Percentiles rank a stretch among this genome's conserved stretches.
These are phyloP conservation scores for Monascus purpureus DNA, from an alignment of 495 filamentous ascomycete genomes.

Conservation along the genomic window DNA sequence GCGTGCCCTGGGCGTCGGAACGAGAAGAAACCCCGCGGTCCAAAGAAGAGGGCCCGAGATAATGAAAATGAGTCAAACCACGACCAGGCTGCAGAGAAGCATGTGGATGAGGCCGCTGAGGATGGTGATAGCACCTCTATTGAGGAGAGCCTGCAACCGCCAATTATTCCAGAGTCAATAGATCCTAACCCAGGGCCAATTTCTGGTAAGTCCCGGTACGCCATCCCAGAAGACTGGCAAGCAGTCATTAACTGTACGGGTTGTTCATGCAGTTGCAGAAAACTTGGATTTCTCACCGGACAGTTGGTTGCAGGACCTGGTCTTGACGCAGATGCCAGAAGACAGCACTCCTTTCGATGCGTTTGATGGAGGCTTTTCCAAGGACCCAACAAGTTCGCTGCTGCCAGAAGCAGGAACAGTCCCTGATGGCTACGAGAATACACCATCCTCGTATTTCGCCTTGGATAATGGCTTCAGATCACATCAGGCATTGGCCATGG, in stretches of 20 bases:
- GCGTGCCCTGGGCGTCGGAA: not conserved
- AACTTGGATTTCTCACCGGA: conserved; percentile 13
- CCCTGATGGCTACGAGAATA: not conserved
- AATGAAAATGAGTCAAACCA: not conserved
- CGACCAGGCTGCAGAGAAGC: not conserved
- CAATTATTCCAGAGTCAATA: not conserved
- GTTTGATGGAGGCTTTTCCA: not conserved
- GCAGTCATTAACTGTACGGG: too few species aligned
- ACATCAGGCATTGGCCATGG: not conserved
- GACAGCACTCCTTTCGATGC: not conserved
- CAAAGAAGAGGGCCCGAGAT: not conserved
- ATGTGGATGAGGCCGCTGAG: not conserved
- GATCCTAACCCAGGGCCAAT: too few species aligned
- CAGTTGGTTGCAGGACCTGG: conserved; percentile 20
- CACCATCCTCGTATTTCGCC: not conserved
- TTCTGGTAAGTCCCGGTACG: not conserved
- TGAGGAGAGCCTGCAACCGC: not conserved
- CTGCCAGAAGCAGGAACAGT: not conserved
- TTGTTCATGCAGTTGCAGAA: conserved; percentile 11
- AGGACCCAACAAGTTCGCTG: not conserved
- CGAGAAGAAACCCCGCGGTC: not conserved
- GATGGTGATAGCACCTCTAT: not conserved
- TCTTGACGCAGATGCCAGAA: conserved; percentile 9
- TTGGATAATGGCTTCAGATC: not conserved
- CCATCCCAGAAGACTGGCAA: too few species aligned